Base-by-base conservation (phyloP, 495 filamentous ascomycete genomes). In the Lichina pygmaea region DNA sequence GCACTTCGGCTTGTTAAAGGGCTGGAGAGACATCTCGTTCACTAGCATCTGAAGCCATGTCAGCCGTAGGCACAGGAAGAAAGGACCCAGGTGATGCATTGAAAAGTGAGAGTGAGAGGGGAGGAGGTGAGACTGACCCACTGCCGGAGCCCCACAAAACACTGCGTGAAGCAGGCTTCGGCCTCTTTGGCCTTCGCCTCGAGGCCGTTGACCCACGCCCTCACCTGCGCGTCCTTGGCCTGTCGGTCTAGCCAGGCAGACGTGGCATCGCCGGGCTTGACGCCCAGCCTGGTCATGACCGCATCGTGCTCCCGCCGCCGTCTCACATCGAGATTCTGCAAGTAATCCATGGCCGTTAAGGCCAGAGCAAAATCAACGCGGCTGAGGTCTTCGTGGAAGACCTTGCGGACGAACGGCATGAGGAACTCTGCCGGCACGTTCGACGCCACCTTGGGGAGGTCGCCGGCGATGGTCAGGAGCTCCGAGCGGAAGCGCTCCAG, bases 281-380 rank as follows among this genome's bases (percentile, higher is more conserved):
- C 41, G 6, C 58, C 57, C 34, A 73, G 50, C 39, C 66, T 58
- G 34, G 58, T 50, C 41, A 70, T 45, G 12, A 64, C 66, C 7
- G 59, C 55, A 4, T 57, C 55, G 8, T 72, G 53, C 50, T 82
- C 78, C 42, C 71, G 70, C 52, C 70, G 66, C 45, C 75, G 66
- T 46, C 78, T 62, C n/a, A 51, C 63, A 48, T 83, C 75, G 17
- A 83, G 58, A 47, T 79, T 74, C 47, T 67, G 72, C 41, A 81
- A 62, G 54, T 82, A 83, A 55, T 83, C 78, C 48, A 83, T 57
- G 15, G 70, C 75, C 7, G 74, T 74, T 46, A 83, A 58, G 13
- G 77, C 72, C 55, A 82, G 77, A 13, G 74, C 68, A 51, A 83
- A 82, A 57, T 80, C 77, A 49, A 81, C 74, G 16, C 62, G 51